Evolutionary conservation across 2,329 filamentous ascomycete species (phyloP), one percentile per base, ranked within the genome.

Genomic region (Alternaria sp.): DNA sequence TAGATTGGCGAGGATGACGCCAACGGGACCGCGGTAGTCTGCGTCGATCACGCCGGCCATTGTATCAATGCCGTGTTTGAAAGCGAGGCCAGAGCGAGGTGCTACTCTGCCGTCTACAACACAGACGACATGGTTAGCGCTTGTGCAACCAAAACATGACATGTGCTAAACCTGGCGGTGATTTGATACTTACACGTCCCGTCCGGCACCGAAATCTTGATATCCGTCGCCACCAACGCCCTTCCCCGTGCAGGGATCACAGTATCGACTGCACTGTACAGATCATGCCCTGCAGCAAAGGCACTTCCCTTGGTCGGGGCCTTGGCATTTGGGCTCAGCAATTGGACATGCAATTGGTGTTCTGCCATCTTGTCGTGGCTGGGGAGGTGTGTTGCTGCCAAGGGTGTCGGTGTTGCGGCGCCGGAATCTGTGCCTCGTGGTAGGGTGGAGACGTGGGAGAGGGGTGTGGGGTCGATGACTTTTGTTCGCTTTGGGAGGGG

Each of bases 41-140:
- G 94, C 93, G 78, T 99, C 95, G 71, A 99, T 98, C 65, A 99
- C 95, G 54, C 95, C 95, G 0, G 95, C 95, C 62, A 96, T 93
- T 0, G 91, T 95, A 78, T 97, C 93, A 77, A 99, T 98, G 80
- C 93, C 95, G 81, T 98, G 88, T 82, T 99, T 99, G 60, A 88
- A 84, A 2, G 94, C 94, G 34, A 97, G 88, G 46, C 93, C 93
- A n/a, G 91, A 95, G 65, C 93, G 90, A 9, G 93, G 93, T 3
- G 93, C 93, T 54, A 97, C 88, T 57, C 93, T 90, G 67, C 94
- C 94, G 76, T 98, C 92, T 94, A 63, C 17, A 17, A 17, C 17
- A 17, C 17, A 17, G 17, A 17, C 17, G 17, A 2, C 17, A 17
- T 17, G 17, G 17, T 17, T 1, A 17, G 17, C 17, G 2, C 2